These are phyloP conservation scores for Straminergon stramineum DNA, from an alignment of 225 moss, liverwort and hornwort species.

Conservation along the genomic window DNA sequence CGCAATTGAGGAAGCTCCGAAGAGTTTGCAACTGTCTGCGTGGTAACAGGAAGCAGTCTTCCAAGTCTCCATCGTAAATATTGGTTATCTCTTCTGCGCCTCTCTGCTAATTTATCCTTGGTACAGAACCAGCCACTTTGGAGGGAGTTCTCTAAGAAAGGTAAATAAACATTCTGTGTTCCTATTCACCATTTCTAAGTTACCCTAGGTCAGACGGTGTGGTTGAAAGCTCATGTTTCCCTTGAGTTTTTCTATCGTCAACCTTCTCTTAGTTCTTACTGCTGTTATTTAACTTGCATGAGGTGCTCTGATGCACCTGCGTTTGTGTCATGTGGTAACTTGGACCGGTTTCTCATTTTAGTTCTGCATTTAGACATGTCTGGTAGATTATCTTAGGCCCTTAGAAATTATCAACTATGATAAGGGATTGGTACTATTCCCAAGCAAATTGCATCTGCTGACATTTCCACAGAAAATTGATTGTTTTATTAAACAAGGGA, in stretches of 20 bases:
- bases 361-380: background rate
- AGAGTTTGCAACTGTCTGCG: slow-evolving; percentile 11
- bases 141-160: background rate
- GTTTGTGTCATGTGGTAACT: background rate
- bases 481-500: background rate
- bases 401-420: background rate
- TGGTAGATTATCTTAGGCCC: background rate
- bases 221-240: background rate
- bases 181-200: background rate
- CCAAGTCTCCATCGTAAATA: background rate
- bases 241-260: background rate
- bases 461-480: background rate
- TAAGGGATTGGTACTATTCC: background rate
- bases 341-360: background rate
- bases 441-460: background rate
- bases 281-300: background rate
- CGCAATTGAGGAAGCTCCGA: slow-evolving; percentile 39
- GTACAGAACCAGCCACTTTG: background rate
- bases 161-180: background rate
- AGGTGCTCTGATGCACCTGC: background rate
- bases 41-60: background rate
- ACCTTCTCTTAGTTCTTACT: background rate
- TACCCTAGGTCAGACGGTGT: background rate
- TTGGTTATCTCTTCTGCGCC: background rate
- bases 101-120: background rate